A percentile compares a stretch with the other conserved stretches of the same genome.
Conservation (phyloP, 169 alveolate genomes). For the Plasmodium adleri region DNA sequence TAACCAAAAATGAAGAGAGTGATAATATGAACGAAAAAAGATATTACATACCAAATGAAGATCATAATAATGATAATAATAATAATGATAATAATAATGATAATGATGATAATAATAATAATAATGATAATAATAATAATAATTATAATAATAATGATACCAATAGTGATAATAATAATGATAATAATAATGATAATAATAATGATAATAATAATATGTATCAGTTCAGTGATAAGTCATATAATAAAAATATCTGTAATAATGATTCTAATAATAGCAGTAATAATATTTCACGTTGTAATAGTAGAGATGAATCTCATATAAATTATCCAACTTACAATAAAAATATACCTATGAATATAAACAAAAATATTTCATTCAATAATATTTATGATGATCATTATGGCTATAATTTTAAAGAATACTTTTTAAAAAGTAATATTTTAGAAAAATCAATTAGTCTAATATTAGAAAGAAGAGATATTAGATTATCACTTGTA, state of each 20-base stretch:
- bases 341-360: neutral
- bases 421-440: conserved; percentile 62
- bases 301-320: neutral
- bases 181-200: neutral
- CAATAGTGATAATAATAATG: too few relatives aligned
- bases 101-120: neutral
- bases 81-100: neutral
- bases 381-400: conserved; percentile 48
- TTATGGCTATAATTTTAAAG: conserved; percentile 65
- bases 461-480: conserved; percentile 62
- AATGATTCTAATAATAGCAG: neutral
- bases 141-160: neutral
- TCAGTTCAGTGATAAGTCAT: neutral
- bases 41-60: too few relatives aligned
- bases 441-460: conserved; percentile 65
- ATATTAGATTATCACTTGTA: conserved; percentile 62
- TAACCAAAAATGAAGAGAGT: neutral
- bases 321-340: neutral
- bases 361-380: neutral
- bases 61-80: neutral
- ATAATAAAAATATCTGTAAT: neutral
- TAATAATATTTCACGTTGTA: neutral
- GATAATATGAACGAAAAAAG: conserved; percentile 5
- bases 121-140: neutral
- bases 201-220: neutral